Conservation (phyloP, 495 filamentous ascomycete species). For the Cudoniella acicularis region DNA sequence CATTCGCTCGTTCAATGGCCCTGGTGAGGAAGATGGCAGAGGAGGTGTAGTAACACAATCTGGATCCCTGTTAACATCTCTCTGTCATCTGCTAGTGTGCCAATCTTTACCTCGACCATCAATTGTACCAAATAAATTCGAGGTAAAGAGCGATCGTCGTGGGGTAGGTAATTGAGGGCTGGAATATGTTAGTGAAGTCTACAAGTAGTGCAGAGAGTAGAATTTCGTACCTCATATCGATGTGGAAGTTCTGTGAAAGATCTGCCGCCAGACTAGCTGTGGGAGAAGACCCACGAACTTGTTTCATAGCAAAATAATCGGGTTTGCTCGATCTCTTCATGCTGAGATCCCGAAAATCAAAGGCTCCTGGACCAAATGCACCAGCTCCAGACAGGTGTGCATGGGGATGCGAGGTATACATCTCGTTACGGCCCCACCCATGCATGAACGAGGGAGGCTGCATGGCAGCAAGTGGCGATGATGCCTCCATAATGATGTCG, state of each 20-base stretch:
- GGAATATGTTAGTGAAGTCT: slow-evolving; percentile 10
- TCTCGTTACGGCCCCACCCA: slow-evolving; percentile 37
- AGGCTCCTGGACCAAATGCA: slow-evolving; percentile 58
- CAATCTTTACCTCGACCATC: slow-evolving; percentile 66
- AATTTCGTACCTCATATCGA: slow-evolving; percentile 72
- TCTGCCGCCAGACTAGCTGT: slow-evolving; percentile 87
- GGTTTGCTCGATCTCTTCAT: slow-evolving; percentile 51
- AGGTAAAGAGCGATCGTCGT: slow-evolving; percentile 87
- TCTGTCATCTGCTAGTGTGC: slow-evolving; percentile 7
- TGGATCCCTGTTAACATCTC: slow-evolving; percentile 32
- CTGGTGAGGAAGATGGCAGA: slow-evolving; percentile 77
- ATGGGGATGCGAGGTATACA: slow-evolving; percentile 43
- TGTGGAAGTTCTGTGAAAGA: slow-evolving; percentile 90
- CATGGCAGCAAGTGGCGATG: slow-evolving; percentile 92
- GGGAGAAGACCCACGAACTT: slow-evolving; percentile 80
- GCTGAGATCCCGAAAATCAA: slow-evolving; percentile 69
- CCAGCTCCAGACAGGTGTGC: slow-evolving; percentile 47
- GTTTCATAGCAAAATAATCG: slow-evolving; percentile 78
- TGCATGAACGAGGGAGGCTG: slow-evolving; percentile 66
- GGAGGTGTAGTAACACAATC: slow-evolving; percentile 82
- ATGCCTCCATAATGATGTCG: slow-evolving; percentile 69
- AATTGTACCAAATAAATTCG: slow-evolving; percentile 63
- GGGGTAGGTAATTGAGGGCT: slow-evolving; percentile 92
- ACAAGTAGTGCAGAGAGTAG: slow-evolving; percentile 7
- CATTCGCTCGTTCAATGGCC: slow-evolving; percentile 73